These are phyloP conservation scores for Myrica gale DNA, from an alignment of 306 rosid genomes.

Conservation along the genomic window DNA sequence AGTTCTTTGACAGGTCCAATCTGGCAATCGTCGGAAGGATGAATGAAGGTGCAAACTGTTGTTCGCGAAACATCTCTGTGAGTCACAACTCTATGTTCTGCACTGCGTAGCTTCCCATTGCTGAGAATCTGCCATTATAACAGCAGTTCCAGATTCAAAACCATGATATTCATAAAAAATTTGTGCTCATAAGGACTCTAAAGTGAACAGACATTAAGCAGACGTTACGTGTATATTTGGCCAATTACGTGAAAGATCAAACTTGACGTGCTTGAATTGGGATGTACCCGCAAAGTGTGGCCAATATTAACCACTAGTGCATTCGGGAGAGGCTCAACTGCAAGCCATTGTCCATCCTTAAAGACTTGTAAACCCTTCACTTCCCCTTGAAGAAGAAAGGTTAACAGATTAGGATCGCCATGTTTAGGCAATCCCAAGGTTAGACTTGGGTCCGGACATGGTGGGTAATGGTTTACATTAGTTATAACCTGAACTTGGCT, in stretches of 20 bases:
- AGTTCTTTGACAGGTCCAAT: constrained; percentile 28
- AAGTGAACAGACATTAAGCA: no score
- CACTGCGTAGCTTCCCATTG: constrained; percentile 31
- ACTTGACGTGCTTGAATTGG: background rate
- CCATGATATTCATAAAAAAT: no score
- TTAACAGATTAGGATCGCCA: constrained; percentile 21
- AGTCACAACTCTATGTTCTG: constrained; percentile 29
- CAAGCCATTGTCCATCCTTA: constrained; percentile 32
- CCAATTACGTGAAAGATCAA: no score
- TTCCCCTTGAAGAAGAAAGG: constrained; percentile 20
- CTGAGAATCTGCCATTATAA: constrained; percentile 17
- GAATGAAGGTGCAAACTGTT: constrained; percentile 15
- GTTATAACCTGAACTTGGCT: constrained; percentile 1
- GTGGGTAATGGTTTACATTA: constrained; percentile 15
- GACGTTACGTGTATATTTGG: no score
- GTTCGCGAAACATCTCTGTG: constrained; percentile 14
- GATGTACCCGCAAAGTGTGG: constrained; percentile 13
- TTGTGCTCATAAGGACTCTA: no score
- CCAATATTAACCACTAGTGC: constrained; percentile 32
- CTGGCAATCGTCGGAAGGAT: constrained; percentile 16
- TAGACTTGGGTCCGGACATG: constrained; percentile 31
- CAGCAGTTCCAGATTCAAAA: no score
- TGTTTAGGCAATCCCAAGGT: constrained; percentile 43
- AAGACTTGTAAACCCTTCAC: constrained; percentile 30
- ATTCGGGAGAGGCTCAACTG: constrained; percentile 27